Evolutionary conservation across 805 yeast genomes (phyloP), one percentile per base, ranked within the genome.

Genomic region (Saccharomycopsis sp.): DNA sequence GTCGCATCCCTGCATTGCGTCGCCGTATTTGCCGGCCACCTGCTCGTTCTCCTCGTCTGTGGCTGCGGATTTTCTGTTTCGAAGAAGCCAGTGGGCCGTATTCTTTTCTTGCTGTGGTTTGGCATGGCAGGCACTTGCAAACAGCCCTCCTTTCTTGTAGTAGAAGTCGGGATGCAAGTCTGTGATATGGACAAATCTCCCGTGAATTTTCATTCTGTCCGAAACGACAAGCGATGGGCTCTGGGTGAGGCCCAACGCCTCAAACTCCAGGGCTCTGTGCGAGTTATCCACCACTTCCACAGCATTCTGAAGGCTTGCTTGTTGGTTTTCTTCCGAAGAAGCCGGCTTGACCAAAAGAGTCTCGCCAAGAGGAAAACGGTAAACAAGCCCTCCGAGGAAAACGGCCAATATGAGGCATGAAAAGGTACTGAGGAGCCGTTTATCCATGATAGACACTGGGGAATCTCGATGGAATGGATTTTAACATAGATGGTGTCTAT

Each of bases 151-250:
- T 14, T 70, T 75, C 47, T 71, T 69, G 66, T 86, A 88, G 65
- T 73, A 73, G 16, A 83, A 84, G 69, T 89, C 97, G 0, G 96
- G 96, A 66, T 89, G 97, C 61, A 90, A 75, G 67, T 89, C 97
- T 0, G 96, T 89, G 24, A 89, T 77, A 66, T 90, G 96, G n/a
- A 89, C 71, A 66, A 89, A 90, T 56, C 94, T 71, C 0, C 97
- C 97, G 64, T 85, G 87, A 12, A 44, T 44, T 5, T 44, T 18
- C 16, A 44, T 44, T 44, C 16, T 16, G 20, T 44, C 21, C 48
- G n/a, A n/a, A 44, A 44, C 16, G 16, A 29, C 37, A 29, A 29
- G 37, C 37, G 48, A 44, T 16, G 18, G 18, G 48, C 21, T 12
- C 16, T 5, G 18, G 16, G 21, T 44, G 21, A 44, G 48, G 18